phyloP scores from a whole-genome alignment of 768 basidiomycete genomes.

The Dacryopinax primogenitus region DNA sequence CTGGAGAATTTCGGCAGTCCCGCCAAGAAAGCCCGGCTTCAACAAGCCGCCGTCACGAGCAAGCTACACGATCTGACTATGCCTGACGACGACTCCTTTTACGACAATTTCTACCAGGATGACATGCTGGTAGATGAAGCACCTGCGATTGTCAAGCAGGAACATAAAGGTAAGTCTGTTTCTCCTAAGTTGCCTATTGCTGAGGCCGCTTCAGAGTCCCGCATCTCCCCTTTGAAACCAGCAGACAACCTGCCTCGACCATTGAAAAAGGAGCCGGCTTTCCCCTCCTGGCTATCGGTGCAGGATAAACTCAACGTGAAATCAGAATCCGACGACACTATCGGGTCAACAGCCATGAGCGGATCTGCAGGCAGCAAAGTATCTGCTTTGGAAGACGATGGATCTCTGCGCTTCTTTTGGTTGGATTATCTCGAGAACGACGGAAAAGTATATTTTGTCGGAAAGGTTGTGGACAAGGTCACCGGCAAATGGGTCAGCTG shows the following conservation, averaged over 20 bases:
- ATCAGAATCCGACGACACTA: constrained; percentile 13
- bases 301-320: constrained; percentile 35
- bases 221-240: constrained; percentile 8
- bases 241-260: constrained; percentile 12
- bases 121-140: not conserved
- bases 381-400: constrained; percentile 66
- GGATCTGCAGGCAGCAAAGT: constrained; percentile 9
- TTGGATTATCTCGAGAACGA: constrained; percentile 82
- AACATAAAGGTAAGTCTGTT: not conserved
- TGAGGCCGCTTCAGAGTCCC: not conserved
- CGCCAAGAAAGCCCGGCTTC: not conserved
- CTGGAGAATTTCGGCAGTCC: not conserved
- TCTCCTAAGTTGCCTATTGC: not conserved
- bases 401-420: constrained; percentile 87
- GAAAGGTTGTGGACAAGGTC: constrained; percentile 74
- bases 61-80: not conserved
- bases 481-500: constrained; percentile 62
- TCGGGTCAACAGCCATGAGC: not conserved
- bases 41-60: not conserved
- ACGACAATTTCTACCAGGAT: not conserved
- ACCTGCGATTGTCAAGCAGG: not conserved
- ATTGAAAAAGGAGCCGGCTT: constrained; percentile 37
- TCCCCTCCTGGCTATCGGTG: constrained; percentile 58
- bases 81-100: constrained; percentile 4
- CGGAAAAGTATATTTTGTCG: constrained; percentile 76